phyloP scores from a whole-genome alignment of 768 basidiomycete species.

The Hygrocybe punicea region DNA sequence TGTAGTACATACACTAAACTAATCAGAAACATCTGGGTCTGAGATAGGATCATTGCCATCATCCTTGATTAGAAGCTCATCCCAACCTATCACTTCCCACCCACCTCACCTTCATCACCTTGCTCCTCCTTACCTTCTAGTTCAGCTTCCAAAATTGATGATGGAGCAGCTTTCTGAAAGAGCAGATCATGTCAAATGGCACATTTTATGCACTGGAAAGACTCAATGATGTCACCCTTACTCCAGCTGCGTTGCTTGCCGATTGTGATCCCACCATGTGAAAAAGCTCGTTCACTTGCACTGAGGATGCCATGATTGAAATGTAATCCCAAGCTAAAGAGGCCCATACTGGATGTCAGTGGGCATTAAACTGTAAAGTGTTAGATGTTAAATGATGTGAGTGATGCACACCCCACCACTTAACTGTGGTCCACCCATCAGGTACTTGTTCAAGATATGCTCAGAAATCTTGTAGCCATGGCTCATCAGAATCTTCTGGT shows the following conservation, averaged over 20 bases:
- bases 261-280: slow-evolving; percentile 38
- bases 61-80: slow-evolving; percentile 2
- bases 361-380: slow-evolving; percentile 22
- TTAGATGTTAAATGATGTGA: not conserved
- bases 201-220: slow-evolving; percentile 31
- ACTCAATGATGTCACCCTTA: slow-evolving; percentile 36
- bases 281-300: slow-evolving; percentile 44
- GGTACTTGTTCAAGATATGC: slow-evolving; percentile 25
- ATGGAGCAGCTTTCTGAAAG: slow-evolving; percentile 20
- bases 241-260: slow-evolving; percentile 32
- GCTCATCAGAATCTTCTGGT: slow-evolving; percentile 7
- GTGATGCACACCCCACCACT: slow-evolving; percentile 37
- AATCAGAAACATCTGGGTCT: too few relatives aligned
- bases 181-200: slow-evolving; percentile 21
- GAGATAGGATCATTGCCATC: not conserved
- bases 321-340: slow-evolving; percentile 39
- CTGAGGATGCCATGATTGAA: slow-evolving; percentile 38
- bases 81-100: slow-evolving; percentile 8
- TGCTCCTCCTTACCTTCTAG: slow-evolving; percentile 1
- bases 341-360: too few relatives aligned
- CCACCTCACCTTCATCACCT: slow-evolving; percentile 8
- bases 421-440: slow-evolving; percentile 21
- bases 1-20: too few relatives aligned
- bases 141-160: not conserved
- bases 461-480: slow-evolving; percentile 22